phyloP scores from a whole-genome alignment of 441 rosid species.

The Aleurites moluccanus region DNA sequence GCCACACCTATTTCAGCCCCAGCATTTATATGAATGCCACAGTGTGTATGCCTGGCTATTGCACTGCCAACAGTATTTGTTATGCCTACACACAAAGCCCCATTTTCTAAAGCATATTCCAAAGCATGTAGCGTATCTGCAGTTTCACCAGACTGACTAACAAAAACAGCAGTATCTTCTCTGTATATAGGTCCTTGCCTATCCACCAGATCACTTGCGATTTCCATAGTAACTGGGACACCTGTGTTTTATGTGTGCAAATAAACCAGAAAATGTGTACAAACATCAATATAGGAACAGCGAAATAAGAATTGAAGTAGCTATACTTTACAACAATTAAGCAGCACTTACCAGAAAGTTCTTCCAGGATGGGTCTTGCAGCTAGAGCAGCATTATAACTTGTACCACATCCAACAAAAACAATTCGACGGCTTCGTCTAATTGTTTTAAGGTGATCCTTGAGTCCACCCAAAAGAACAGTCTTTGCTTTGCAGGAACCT shows the following conservation, averaged over 20 bases:
- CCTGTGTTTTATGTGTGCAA: constrained; percentile 37
- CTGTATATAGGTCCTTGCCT: constrained; percentile 93
- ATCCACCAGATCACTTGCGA: constrained; percentile 97
- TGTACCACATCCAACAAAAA: constrained; percentile 92
- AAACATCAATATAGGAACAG: constrained; percentile 9
- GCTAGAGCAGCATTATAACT: constrained; percentile 97
- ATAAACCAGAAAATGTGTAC: constrained; percentile 8
- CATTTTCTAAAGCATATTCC: constrained; percentile 81
- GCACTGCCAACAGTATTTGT: constrained; percentile 97
- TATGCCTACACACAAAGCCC: constrained; percentile 94
- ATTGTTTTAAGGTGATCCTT: constrained; percentile 95
- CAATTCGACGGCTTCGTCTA: constrained; percentile 82
- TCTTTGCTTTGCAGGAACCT: constrained; percentile 73
- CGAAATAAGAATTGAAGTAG: not conserved
- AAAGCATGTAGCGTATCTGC: constrained; percentile 91
- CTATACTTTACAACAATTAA: constrained; percentile 2
- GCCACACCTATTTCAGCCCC: constrained; percentile 98
- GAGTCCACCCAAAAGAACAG: constrained; percentile 90
- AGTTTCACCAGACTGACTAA: constrained; percentile 99
- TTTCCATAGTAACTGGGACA: constrained; percentile 94
- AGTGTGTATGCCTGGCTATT: constrained; percentile 86
- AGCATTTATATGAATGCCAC: constrained; percentile 94
- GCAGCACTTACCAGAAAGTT: constrained; percentile 74
- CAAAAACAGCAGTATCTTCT: constrained; percentile 97
- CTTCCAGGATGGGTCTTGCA: constrained; percentile 90